Percentiles rank a stretch among this genome's conserved stretches.
Evolutionary conservation across 2,329 filamentous ascomycete genomes (phyloP).

Genomic region (Fusarium albidum): DNA sequence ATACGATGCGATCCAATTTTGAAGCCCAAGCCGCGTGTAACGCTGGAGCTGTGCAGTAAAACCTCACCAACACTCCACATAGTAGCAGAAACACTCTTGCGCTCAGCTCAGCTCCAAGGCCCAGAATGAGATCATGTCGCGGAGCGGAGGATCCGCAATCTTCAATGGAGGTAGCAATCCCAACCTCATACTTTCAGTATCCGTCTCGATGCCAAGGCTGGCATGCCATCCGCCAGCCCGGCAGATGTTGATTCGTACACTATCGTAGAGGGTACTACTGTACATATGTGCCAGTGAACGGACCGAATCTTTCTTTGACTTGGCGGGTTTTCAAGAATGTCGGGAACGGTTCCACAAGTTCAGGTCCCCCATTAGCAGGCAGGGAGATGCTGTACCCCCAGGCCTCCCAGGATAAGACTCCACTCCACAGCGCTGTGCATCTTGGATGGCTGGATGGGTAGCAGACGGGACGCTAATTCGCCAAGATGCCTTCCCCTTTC

Average conservation of each 20-base stretch:
- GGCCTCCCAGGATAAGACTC: not conserved
- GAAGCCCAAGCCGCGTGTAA: conserved; percentile 15
- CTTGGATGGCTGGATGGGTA: no score
- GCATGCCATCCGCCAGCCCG: no score
- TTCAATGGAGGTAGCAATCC: no score
- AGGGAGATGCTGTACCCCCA: no score
- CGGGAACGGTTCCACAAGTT: no score
- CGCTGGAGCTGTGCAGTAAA: conserved; percentile 9
- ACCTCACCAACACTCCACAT: conserved; percentile 3
- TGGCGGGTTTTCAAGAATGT: no score
- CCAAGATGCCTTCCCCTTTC: conserved; percentile 8
- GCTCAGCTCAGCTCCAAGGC: conserved; percentile 1
- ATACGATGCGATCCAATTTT: conserved; percentile 6
- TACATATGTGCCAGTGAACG: no score
- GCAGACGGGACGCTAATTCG: not conserved
- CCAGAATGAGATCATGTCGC: conserved; percentile 9
- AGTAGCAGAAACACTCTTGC: conserved; percentile 4
- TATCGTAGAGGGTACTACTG: no score
- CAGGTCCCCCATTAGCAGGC: no score
- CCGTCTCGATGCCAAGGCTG: no score
- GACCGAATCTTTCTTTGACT: no score
- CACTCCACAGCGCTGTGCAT: not conserved
- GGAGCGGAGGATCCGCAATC: not conserved
- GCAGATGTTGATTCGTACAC: no score
- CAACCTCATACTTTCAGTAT: not conserved